Evolutionary conservation across 495 filamentous ascomycete species (phyloP), one percentile per base, ranked within the genome.

Genomic region (Aspergillus diversus): DNA sequence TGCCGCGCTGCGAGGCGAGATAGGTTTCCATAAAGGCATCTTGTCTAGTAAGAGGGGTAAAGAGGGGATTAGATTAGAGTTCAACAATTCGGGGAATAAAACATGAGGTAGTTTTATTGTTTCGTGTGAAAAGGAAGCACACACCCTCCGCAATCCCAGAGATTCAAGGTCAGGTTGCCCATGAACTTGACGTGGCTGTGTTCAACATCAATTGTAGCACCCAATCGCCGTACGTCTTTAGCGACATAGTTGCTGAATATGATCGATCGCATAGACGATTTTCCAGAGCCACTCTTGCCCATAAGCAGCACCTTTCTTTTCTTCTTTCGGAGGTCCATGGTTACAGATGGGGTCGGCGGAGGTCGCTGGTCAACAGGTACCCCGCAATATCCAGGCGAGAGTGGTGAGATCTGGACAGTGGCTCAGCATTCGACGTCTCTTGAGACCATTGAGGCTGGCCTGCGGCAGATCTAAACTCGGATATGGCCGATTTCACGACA

Each of bases 11-110:
- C 57, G 92, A 90, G 12, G 90, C 88, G 59, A 99, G 91, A 76
- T 97, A 99, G 69, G 93, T 97, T 75, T 97, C 95, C 84, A 96
- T 96, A 76, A 98, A 99, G 27, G 93, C 93, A 73, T 97, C 96
- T 85, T 99, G 95, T 55, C 94, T 59, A 55, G 43, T 27, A 11
- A 49, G 11, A n/a, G 15, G 35, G 13, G 48, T 34, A 42, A 54
- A 21, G n/a, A 59, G 58, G 7, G 11, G 31, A 15, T 17, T 42
- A n/a, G 33, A 60, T 39, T 15, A 13, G 32, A 48, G 13, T 32
- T 33, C 37, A 50, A 9, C 6, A 37, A 27, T 27, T 27, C 21
- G 21, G 21, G 21, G 21, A 27, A 2, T 27, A 1, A 27, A 27
- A 27, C 2, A 27, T 27, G 21, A 27, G 21, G 21, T 27, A 27